Evolutionary conservation across 148 eudicot genomes (phyloP).

Genomic region (Simmondsia chinensis): DNA sequence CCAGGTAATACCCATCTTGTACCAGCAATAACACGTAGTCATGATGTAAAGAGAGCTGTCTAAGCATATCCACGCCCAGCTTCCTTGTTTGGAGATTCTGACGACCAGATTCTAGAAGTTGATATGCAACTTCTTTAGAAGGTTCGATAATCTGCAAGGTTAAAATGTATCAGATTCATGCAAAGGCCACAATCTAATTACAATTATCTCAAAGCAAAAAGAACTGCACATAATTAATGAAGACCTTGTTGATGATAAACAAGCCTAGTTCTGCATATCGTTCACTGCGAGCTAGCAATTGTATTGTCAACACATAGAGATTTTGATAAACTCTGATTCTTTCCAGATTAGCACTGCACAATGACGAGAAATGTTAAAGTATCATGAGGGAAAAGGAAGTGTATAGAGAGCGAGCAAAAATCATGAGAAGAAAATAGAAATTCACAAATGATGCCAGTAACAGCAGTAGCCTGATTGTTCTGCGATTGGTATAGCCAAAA

Average conservation of each 20-base stretch:
- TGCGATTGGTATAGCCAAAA: too few species aligned
- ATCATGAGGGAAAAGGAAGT: not conserved
- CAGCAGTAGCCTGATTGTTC: too few species aligned
- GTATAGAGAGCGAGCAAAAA: not conserved
- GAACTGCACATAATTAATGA: too few species aligned
- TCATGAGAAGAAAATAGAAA: not conserved
- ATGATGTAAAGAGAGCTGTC: constrained; percentile 71
- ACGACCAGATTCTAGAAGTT: constrained; percentile 70
- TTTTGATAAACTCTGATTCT: constrained; percentile 60
- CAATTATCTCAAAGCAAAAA: not conserved
- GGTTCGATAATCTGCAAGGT: constrained; percentile 80
- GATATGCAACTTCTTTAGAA: constrained; percentile 87
- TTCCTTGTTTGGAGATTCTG: constrained; percentile 62
- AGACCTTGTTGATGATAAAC: constrained; percentile 79
- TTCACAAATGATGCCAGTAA: too few species aligned
- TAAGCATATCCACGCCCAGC: constrained; percentile 82
- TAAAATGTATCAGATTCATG: not conserved
- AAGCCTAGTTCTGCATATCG: constrained; percentile 73
- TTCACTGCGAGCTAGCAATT: constrained; percentile 62
- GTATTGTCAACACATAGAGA: constrained; percentile 58
- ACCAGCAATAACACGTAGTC: constrained; percentile 71
- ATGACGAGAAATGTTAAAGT: constrained; percentile 3
- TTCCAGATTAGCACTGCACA: constrained; percentile 62
- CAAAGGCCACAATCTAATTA: not conserved
- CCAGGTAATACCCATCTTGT: constrained; percentile 84